Conservation (phyloP, 2,329 filamentous ascomycete species). For the Fusarium sp. region DNA sequence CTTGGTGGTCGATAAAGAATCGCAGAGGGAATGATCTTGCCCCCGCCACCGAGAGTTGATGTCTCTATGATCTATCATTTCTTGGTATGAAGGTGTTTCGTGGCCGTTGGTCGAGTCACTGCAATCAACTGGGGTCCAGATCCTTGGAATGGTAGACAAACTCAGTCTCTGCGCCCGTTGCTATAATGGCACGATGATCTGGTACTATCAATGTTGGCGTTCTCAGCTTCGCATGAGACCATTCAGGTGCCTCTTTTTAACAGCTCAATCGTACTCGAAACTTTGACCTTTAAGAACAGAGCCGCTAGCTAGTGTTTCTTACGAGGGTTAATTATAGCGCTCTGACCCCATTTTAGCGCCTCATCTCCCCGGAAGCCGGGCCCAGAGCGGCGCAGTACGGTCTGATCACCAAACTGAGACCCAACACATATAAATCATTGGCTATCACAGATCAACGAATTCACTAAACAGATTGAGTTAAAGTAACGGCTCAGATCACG, state of each 20-base stretch:
- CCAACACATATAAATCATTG: not conserved
- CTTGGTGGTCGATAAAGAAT: too few species aligned
- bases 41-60: not conserved
- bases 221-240: too few species aligned
- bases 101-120: not conserved
- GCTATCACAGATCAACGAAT: not conserved
- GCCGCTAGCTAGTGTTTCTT: too few species aligned
- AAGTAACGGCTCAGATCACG: not conserved
- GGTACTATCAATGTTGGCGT: too few species aligned
- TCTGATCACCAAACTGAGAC: not conserved
- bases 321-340: too few species aligned
- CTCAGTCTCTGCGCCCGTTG: not conserved
- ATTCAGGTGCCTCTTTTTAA: too few species aligned
- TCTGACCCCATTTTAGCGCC: rapidly evolving
- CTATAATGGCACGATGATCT: too few species aligned
- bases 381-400: not conserved
- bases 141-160: not conserved
- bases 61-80: not conserved
- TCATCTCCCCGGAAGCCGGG: not conserved
- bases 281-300: too few species aligned
- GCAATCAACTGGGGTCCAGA: not conserved
- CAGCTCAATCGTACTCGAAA: too few species aligned
- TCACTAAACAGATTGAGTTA: not conserved
- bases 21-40: too few species aligned
- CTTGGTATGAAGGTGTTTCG: too few species aligned